Evolutionary conservation across 352 stramenopile genomes (phyloP).

Genomic region (Peronospora destructor): DNA sequence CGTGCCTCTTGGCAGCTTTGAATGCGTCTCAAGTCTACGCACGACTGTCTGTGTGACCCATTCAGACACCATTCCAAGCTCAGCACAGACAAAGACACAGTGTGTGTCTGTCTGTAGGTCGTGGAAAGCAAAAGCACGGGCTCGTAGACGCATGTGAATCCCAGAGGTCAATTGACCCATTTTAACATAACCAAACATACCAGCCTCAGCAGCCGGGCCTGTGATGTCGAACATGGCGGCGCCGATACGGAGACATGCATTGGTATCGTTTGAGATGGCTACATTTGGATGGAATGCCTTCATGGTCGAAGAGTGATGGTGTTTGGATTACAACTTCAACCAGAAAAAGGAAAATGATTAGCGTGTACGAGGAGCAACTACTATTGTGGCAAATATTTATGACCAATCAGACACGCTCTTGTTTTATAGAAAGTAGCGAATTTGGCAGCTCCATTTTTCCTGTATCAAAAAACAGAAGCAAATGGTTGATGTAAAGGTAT

Average conservation of each 20-base stretch:
- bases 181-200: conserved; percentile 88
- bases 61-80: conserved; percentile 87
- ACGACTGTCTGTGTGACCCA: conserved; percentile 83
- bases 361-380: no score
- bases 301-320: conserved; percentile 3
- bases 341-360: no score
- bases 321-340: background rate
- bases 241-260: conserved; percentile 44
- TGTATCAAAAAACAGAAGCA: no score
- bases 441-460: no score
- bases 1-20: conserved; percentile 28
- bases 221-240: conserved; percentile 84
- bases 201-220: conserved; percentile 66
- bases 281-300: conserved; percentile 13
- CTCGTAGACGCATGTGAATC: conserved; percentile 82
- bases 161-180: conserved; percentile 62
- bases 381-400: no score
- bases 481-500: no score
- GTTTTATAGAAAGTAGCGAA: no score
- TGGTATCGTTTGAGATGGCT: conserved; percentile 6
- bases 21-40: conserved; percentile 42
- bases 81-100: conserved; percentile 83
- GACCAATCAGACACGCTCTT: no score
- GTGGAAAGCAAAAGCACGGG: conserved; percentile 76
- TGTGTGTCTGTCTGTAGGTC: conserved; percentile 25